Percentiles rank a stretch among this genome's conserved stretches.
These are phyloP conservation scores for Chamaenerion angustifolium DNA, from an alignment of 345 rosid genomes.

Conservation along the genomic window DNA sequence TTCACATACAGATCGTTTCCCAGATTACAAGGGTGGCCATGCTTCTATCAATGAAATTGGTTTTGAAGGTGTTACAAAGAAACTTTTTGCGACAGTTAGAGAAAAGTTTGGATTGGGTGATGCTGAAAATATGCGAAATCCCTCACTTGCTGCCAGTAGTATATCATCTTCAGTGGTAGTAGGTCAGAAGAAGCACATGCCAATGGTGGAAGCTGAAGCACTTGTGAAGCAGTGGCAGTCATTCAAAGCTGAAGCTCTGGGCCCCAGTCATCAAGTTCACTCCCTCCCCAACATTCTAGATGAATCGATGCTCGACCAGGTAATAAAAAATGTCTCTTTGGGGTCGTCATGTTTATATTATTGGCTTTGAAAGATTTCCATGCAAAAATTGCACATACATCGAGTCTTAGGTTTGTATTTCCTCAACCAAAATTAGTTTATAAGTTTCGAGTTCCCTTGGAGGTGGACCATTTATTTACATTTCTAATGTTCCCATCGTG, in stretches of 20 bases:
- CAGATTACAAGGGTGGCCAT: slow-evolving; percentile 12
- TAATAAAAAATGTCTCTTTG: slow-evolving; percentile 12
- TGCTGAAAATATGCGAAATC: slow-evolving; percentile 18
- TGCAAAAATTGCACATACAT: not conserved
- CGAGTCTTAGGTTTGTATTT: not conserved
- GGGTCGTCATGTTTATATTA: not conserved
- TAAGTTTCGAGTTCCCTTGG: too few relatives aligned
- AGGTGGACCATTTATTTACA: too few relatives aligned
- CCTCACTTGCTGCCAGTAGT: slow-evolving; percentile 26
- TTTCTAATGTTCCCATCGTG: not conserved
- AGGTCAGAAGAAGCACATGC: slow-evolving; percentile 46
- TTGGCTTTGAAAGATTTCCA: not conserved
- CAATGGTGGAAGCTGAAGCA: slow-evolving; percentile 74
- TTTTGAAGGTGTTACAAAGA: slow-evolving; percentile 26
- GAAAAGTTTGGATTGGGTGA: slow-evolving; percentile 23
- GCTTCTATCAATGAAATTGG: slow-evolving; percentile 20
- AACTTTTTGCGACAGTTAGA: slow-evolving; percentile 32
- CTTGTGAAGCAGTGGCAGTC: slow-evolving; percentile 88
- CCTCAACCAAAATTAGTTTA: not conserved
- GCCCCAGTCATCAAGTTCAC: slow-evolving; percentile 51
- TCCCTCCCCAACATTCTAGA: slow-evolving; percentile 69
- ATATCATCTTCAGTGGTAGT: slow-evolving; percentile 23
- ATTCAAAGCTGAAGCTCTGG: slow-evolving; percentile 85
- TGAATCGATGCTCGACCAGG: slow-evolving; percentile 88
- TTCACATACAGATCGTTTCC: slow-evolving; percentile 24